phyloP scores from a whole-genome alignment of 1,139 yeast genomes.

The Geotrichum citri-aurantii region DNA sequence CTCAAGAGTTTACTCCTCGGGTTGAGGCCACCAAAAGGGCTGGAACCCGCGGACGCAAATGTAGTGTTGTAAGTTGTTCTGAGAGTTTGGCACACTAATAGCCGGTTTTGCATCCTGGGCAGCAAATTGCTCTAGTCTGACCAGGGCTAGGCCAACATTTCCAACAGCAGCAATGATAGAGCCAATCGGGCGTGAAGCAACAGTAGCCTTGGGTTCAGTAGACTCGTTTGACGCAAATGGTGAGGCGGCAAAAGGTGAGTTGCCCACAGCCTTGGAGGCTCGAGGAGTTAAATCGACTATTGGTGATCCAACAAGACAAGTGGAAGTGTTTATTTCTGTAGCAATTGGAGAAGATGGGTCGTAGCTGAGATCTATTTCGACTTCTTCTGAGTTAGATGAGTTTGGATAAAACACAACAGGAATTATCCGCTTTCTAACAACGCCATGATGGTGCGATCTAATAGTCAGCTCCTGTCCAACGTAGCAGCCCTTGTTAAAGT shows the following conservation, averaged over 20 bases:
- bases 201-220: constrained; percentile 10
- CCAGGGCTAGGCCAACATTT: constrained; percentile 61
- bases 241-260: constrained; percentile 20
- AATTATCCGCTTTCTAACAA: constrained; percentile 70
- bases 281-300: constrained; percentile 16
- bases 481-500: constrained; percentile 89
- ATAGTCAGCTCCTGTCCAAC: constrained; percentile 94
- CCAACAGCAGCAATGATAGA: constrained; percentile 52
- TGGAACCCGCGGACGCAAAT: constrained; percentile 45
- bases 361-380: constrained; percentile 26
- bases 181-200: constrained; percentile 39
- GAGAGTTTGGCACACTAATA: constrained; percentile 28
- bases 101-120: constrained; percentile 33
- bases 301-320: constrained; percentile 12
- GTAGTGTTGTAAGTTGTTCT: constrained; percentile 25
- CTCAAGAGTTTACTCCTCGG: constrained; percentile 2
- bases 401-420: constrained; percentile 53
- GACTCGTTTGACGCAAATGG: constrained; percentile 32
- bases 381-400: constrained; percentile 25
- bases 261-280: constrained; percentile 2
- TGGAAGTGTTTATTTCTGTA: constrained; percentile 12
- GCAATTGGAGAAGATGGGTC: constrained; percentile 20
- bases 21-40: constrained; percentile 65
- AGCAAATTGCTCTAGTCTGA: constrained; percentile 45
- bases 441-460: constrained; percentile 78